These are phyloP conservation scores for Flaveria ramosissima DNA, from an alignment of 129 eudicot genomes.

Conservation along the genomic window DNA sequence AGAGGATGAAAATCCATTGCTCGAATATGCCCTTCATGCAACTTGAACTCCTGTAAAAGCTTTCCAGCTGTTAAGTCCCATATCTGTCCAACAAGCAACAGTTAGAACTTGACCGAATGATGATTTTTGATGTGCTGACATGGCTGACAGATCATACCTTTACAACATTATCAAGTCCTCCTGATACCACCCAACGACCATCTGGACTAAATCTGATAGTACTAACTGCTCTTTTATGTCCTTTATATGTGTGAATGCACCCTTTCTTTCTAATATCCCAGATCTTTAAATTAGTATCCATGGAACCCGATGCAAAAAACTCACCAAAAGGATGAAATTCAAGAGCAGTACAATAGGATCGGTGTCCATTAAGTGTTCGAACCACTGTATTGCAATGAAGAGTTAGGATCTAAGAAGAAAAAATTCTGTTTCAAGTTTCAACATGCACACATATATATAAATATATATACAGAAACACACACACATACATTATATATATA, in stretches of 20 bases:
- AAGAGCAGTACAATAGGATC: constrained; percentile 82
- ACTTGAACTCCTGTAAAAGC: constrained; percentile 85
- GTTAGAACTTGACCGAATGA: constrained; percentile 17
- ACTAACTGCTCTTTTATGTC: constrained; percentile 81
- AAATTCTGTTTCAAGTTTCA: constrained; percentile 3
- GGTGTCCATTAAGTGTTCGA: constrained; percentile 87
- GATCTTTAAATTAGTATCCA: constrained; percentile 45
- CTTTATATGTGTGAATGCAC: constrained; percentile 95
- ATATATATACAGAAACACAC: background rate
- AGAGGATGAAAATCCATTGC: constrained; percentile 91
- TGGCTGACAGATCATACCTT: constrained; percentile 56
- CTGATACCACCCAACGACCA: constrained; percentile 99
- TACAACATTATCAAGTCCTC: constrained; percentile 86
- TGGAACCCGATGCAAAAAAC: constrained; percentile 49
- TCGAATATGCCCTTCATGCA: constrained; percentile 89
- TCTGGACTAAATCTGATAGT: constrained; percentile 87
- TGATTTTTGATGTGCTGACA: constrained; percentile 20
- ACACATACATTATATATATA: background rate
- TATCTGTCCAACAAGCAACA: constrained; percentile 49
- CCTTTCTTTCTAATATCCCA: constrained; percentile 77
- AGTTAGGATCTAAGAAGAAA: constrained; percentile 6
- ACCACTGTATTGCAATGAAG: constrained; percentile 70
- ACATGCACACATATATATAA: background rate
- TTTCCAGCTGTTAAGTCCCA: constrained; percentile 99
- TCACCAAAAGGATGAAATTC: constrained; percentile 78